Base-by-base conservation (phyloP, 768 basidiomycete species). In the Arthromyces matolae region DNA sequence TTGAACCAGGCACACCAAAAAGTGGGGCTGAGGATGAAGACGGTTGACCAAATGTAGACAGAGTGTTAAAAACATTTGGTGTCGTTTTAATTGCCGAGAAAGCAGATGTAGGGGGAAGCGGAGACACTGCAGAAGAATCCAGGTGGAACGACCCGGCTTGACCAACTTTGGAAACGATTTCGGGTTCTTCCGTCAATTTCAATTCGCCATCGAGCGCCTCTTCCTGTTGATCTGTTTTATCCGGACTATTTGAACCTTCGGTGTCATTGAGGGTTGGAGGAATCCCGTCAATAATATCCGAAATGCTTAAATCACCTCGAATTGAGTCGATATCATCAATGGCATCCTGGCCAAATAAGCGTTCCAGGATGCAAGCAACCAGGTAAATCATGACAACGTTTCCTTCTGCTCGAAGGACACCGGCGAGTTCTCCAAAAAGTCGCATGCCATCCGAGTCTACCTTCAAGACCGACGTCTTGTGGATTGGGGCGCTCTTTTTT, bases 291-390 rank as follows among this genome's bases (percentile, higher is more conserved):
- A 90, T 86, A 52, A 90, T 72, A 48, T 89, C 79, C 0, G 78
- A 69, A 28, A 81, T 71, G 19, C 70, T 65, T 38, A 88, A 64
- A 16, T 73, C 74, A 2, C 76, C 81, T 43, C 80, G 73, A 49
- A 90, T 79, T 20, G 64, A 63, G 55, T 88, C 86, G 28, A 89
- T 86, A 44, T 86, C 79, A 4, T 89, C 83, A 51, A 89, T 81
- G 4, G 89, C 81, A 35, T 86, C 87, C 56, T 81, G 77, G 55
- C 87, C 85, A 61, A 98, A 93, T 38, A 91, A 73, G n/a, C 84
- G 70, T 62, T 95, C 90, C 35, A 93, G 71, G 38, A 97, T 79
- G 60, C 93, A 96, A 0, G 89, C 91, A 20, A 96, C 80, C 20
- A 98, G 80, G 60, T 87, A 96, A 2, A 91, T 86, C 78, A 91